Base-by-base conservation (phyloP, 1,284 basidiomycete genomes). In the Pisolithus thermaeus region DNA sequence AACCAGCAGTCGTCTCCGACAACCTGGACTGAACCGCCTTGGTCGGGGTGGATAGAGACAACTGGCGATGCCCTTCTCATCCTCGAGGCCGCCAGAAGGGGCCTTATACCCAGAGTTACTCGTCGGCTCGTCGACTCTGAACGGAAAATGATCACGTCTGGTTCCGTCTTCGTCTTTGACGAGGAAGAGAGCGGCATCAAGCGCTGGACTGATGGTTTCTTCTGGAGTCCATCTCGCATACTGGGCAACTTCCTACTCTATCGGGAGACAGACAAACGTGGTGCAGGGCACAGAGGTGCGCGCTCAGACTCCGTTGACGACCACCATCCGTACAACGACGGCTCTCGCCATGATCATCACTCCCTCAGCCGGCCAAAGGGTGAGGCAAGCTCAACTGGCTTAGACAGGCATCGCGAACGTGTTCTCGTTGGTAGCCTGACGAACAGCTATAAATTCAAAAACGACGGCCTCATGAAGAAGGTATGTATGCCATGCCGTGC, bases 121-220 rank as follows among this genome's bases (percentile, higher is more conserved):
- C 83, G 96, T 35, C 82, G 96, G 30, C 79, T 99, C 48, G 91
- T 94, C 56, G 95, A 97, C 66, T 80, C 89, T 40, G 96, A 99
- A 70, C 81, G 91, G 54, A 88, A 84, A 61, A 90, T 96, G 83
- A 96, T 99, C 64, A 83, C 85, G 28, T 93, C 90, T 7, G 96
- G 96, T 52, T 90, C 90, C 3, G 92, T 99, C 30, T 99, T 97
- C 64, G 95, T 98, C 54, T 98, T 98, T 66, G 93, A 99, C 69
- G 95, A 97, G 73, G 87, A 92, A 61, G 93, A 97, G 70, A 93
- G 91, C 61, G 94, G 94, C 36, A 98, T 99, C 76, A 97, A 97
- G 73, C 81, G 96, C 47, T 98, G 96, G 95, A 99, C 96, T 0
- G 95, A 99, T 70, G 95, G 95, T 5, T 87, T 92, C 67, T 89